A percentile compares a stretch with the other conserved stretches of the same genome.
Evolutionary conservation across 371 early-diverging fungal species (phyloP).

Genomic region (Circinella minor): DNA sequence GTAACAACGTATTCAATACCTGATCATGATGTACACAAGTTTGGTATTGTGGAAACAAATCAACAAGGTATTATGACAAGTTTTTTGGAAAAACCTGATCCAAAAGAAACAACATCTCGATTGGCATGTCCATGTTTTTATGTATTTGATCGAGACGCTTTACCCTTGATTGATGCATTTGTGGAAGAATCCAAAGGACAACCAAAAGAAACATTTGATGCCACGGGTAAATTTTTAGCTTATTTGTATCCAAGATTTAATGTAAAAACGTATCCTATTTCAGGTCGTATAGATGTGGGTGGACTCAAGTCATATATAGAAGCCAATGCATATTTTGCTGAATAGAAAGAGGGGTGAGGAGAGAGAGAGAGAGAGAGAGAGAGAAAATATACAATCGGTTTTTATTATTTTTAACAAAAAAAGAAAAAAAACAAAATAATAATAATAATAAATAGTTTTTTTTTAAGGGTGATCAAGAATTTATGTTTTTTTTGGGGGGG

Average conservation of each 20-base stretch:
- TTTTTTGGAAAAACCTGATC: slow-evolving; percentile 63
- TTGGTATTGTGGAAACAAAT: slow-evolving; percentile 59
- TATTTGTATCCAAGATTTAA: slow-evolving; percentile 51
- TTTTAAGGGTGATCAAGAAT: not conserved
- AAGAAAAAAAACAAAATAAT: too few species aligned
- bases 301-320: slow-evolving; percentile 57
- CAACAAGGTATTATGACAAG: slow-evolving; percentile 38
- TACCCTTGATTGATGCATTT: slow-evolving; percentile 49
- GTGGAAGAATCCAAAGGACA: slow-evolving; percentile 37
- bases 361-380: too few species aligned
- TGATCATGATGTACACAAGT: slow-evolving; percentile 51
- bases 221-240: slow-evolving; percentile 62
- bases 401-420: slow-evolving; percentile 4
- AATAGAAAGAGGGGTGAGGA: slow-evolving; percentile 10
- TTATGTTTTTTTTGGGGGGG: slow-evolving; percentile 14
- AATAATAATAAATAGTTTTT: not conserved
- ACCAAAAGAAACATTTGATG: slow-evolving; percentile 57
- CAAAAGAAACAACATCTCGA: slow-evolving; percentile 47
- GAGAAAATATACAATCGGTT: not conserved
- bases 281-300: slow-evolving; percentile 70
- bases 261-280: slow-evolving; percentile 48
- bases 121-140: slow-evolving; percentile 72
- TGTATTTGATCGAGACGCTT: slow-evolving; percentile 33
- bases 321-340: slow-evolving; percentile 53
- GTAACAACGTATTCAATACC: slow-evolving; percentile 55